Evolutionary conservation across 352 stramenopile species (phyloP).

Genomic region (Phytopythium delawarense): DNA sequence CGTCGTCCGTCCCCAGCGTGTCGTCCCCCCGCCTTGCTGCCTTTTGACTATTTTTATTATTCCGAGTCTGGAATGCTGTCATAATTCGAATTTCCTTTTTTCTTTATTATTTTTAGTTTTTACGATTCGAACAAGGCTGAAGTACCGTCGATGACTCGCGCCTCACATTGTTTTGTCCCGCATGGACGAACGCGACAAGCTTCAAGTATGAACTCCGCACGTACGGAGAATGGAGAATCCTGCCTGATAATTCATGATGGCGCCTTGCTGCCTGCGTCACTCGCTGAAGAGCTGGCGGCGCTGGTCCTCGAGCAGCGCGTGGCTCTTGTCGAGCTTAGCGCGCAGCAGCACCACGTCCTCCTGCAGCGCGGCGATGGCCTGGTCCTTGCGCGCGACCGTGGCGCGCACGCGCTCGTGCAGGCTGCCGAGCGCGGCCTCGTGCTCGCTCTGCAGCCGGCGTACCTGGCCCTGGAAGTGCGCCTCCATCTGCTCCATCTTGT

Average conservation of each 20-base stretch:
- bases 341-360: constrained; percentile 68
- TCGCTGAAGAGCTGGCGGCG: constrained; percentile 57
- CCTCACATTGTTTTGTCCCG: too few relatives aligned
- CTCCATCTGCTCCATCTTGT: constrained; percentile 40
- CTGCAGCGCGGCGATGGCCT: constrained; percentile 55
- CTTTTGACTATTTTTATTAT: constrained; percentile 58
- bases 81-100: constrained; percentile 20
- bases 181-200: too few relatives aligned
- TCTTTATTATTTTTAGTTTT: constrained; percentile 1
- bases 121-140: too few relatives aligned
- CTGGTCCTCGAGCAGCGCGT: constrained; percentile 73
- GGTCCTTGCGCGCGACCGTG: constrained; percentile 66
- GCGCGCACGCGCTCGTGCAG: constrained; percentile 68
- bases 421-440: constrained; percentile 52
- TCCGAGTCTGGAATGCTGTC: constrained; percentile 25
- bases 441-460: constrained; percentile 37
- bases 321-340: constrained; percentile 72
- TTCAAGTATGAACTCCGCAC: too few relatives aligned
- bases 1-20: not conserved
- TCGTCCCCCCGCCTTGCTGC: not conserved
- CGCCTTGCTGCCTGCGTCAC: not conserved
- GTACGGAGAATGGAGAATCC: too few relatives aligned
- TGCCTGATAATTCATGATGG: too few relatives aligned
- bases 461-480: constrained; percentile 35
- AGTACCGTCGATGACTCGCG: too few relatives aligned